Conservation (phyloP, 352 stramenopile species). For the Globisporangium viniferum region DNA sequence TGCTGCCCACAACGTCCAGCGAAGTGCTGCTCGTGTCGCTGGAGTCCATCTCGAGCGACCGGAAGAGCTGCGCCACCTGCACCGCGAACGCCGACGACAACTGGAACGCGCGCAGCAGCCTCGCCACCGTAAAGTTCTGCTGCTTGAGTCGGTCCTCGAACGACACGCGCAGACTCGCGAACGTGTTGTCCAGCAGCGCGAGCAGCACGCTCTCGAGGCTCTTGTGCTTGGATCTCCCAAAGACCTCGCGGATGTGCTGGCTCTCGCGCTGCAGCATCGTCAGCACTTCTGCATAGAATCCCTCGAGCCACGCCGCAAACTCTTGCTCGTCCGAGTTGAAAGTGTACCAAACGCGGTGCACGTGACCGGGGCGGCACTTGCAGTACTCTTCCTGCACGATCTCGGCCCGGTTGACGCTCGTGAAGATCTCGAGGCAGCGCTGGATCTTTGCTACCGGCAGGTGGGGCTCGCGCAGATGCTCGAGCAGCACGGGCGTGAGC, state of each 20-base stretch:
- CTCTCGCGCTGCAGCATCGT: slow-evolving; percentile 57
- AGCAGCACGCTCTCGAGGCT: slow-evolving; percentile 31
- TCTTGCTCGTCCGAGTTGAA: slow-evolving; percentile 27
- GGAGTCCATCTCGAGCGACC: slow-evolving; percentile 14
- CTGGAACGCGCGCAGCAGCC: slow-evolving; percentile 43
- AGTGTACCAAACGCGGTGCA: slow-evolving; percentile 60
- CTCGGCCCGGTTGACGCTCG: slow-evolving; percentile 40
- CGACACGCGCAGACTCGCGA: slow-evolving; percentile 42
- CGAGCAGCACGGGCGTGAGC: slow-evolving; percentile 43
- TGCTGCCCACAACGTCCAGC: slow-evolving; percentile 12
- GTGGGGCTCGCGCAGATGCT: slow-evolving; percentile 36
- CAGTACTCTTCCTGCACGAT: slow-evolving; percentile 52
- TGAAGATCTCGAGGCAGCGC: slow-evolving; percentile 48
- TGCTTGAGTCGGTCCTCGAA: slow-evolving; percentile 51
- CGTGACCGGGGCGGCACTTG: slow-evolving; percentile 31
- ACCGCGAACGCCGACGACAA: slow-evolving; percentile 40
- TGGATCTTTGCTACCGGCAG: slow-evolving; percentile 39
- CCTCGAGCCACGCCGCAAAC: slow-evolving; percentile 46
- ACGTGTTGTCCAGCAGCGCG: slow-evolving; percentile 44
- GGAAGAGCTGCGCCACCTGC: slow-evolving; percentile 43
- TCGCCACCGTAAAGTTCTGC: slow-evolving; percentile 26
- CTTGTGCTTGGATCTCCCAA: slow-evolving; percentile 22
- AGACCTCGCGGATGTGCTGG: slow-evolving; percentile 41
- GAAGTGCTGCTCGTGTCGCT: background rate
- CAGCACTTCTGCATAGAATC: slow-evolving; percentile 54